These are phyloP conservation scores for Pleurotus platypus DNA, from an alignment of 768 basidiomycete genomes.

Conservation along the genomic window DNA sequence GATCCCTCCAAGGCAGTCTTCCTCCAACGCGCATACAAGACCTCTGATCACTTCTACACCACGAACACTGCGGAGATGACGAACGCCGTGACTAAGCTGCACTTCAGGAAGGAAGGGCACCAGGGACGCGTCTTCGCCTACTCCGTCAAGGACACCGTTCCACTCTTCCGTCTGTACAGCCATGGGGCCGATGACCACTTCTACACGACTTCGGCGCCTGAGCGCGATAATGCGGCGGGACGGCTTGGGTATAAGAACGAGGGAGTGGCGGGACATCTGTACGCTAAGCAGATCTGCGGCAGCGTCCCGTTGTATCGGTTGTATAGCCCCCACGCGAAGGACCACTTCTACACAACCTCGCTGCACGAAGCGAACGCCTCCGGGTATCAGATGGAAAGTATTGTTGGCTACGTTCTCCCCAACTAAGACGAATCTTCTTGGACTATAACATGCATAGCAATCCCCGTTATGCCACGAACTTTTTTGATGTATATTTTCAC, in stretches of 20 bases:
- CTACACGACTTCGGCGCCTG: conserved; percentile 5
- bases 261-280: conserved; percentile 1
- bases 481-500: too few relatives aligned
- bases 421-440: too few relatives aligned
- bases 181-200: conserved; percentile 3
- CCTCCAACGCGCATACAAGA: neutral
- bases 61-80: neutral
- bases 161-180: conserved; percentile 13
- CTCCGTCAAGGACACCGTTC: conserved; percentile 6
- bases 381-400: neutral
- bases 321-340: neutral
- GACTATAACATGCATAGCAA: too few relatives aligned
- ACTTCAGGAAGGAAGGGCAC: neutral
- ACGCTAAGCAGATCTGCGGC: conserved; percentile 1
- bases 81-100: neutral
- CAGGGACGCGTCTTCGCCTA: conserved; percentile 8
- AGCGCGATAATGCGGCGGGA: conserved; percentile 1
- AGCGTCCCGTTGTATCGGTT: conserved; percentile 5
- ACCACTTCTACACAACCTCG: conserved; percentile 7
- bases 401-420: conserved; percentile 3
- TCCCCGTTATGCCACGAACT: too few relatives aligned
- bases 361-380: neutral
- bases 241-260: conserved; percentile 1
- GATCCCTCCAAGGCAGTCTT: neutral
- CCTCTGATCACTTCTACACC: conserved; percentile 5